Base-by-base conservation (phyloP, 495 filamentous ascomycete genomes). In the Hypoxylon perforatum region DNA sequence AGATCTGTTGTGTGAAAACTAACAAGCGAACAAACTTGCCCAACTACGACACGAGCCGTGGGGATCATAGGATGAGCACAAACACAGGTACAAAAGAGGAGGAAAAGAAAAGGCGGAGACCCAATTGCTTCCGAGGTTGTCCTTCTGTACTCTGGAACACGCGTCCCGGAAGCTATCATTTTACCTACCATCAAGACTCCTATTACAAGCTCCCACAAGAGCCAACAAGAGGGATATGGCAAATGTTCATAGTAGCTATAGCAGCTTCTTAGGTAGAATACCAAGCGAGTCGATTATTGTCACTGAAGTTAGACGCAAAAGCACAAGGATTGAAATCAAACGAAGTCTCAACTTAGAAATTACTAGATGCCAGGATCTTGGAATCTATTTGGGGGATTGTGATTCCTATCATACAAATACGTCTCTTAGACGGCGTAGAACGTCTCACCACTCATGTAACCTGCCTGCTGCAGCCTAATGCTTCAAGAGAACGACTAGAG, bases 391-490 rank as follows among this genome's bases (percentile, higher is more conserved):
- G 28, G 47, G 35, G 47, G 48, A 57, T 44, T 55, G 51, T 61
- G 49, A 53, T 51, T 57, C 61, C 56, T 69, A 69, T 69, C 61
- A 60, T 69, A 69, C 66, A 69, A 69, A 53, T 58, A 36, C 38
- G 56, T 51, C 55, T 57, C 60, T 48, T 57, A 23, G 39, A 61
- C 38, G 21, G 19, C n/a, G 50, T 60, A 63, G 39, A 56, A 50
- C 55, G 36, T 65, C 51, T 39, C 49, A 47, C 48, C 54, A 50
- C 50, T 49, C 60, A 51, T 52, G 30, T 33, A 1, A 33, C 59
- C 44, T 39, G 25, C 57, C 57, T 25, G 48, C 57, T 49, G 28
- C 18, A 41, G 28, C 59, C 54, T 28, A 47, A 39, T 61, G 52
- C 48, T 56, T 47, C 35, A 53, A 63, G 65, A 58, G 48, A 59